Percentiles rank a stretch among this genome's conserved stretches.
These are phyloP conservation scores for Penicillium goetzii DNA, from an alignment of 495 filamentous ascomycete species.

Conservation along the genomic window DNA sequence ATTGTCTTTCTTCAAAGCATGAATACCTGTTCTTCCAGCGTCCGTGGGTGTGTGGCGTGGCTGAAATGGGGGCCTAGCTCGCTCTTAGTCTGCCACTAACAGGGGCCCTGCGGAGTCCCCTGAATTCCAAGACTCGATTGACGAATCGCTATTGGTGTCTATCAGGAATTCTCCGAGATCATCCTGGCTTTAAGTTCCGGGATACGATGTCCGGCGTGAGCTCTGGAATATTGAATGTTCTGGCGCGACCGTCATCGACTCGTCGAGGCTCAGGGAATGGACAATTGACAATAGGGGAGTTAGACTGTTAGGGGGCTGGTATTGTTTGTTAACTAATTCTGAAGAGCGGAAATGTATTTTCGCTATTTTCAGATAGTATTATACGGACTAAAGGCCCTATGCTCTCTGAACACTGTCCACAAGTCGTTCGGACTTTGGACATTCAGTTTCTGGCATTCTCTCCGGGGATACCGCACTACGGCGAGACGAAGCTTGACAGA, in stretches of 20 bases:
- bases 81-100: conserved; percentile 21
- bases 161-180: conserved; percentile 35
- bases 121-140: neutral
- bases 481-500: neutral
- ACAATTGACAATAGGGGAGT: too few relatives aligned
- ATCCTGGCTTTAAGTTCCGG: conserved; percentile 8
- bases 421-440: neutral
- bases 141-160: conserved; percentile 5
- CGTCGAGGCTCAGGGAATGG: neutral
- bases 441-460: neutral
- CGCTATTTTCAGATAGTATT: neutral
- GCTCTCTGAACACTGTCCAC: neutral
- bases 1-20: neutral
- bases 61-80: conserved; percentile 23
- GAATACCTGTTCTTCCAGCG: neutral
- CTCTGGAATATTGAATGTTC: neutral
- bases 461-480: neutral
- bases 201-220: neutral
- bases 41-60: conserved; percentile 28
- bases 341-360: neutral
- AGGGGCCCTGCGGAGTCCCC: conserved; percentile 2
- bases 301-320: neutral
- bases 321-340: neutral
- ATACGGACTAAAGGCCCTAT: neutral
- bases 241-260: neutral